These are phyloP conservation scores for Terfezia boudieri DNA, from an alignment of 495 filamentous ascomycete species.

Conservation along the genomic window DNA sequence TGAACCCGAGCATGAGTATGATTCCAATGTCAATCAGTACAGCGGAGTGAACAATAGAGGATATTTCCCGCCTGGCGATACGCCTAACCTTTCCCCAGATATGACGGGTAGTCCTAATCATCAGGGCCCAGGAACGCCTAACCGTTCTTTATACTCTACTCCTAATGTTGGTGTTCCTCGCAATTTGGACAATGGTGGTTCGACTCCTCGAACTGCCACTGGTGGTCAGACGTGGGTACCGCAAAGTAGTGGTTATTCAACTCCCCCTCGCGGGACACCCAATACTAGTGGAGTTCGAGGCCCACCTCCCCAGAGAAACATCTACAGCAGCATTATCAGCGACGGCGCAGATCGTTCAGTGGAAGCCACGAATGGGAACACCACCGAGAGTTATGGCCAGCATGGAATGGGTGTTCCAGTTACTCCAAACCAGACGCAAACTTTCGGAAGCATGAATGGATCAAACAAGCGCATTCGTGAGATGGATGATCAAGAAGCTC, in stretches of 20 bases:
- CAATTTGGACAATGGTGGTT: slow-evolving; percentile 34
- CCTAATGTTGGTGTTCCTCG: slow-evolving; percentile 13
- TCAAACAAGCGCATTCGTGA: slow-evolving; percentile 64
- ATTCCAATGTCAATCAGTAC: slow-evolving; percentile 50
- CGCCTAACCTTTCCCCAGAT: slow-evolving; percentile 55
- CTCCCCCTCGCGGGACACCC: slow-evolving; percentile 43
- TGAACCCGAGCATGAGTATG: slow-evolving; percentile 55
- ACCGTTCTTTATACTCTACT: slow-evolving; percentile 8
- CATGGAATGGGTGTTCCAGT: slow-evolving; percentile 28
- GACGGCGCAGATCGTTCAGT: slow-evolving; percentile 20
- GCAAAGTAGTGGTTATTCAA: slow-evolving; percentile 44
- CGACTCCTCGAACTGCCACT: slow-evolving; percentile 58
- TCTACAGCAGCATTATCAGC: slow-evolving; percentile 82
- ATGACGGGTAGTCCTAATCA: slow-evolving; percentile 71
- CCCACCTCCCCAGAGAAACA: slow-evolving; percentile 42
- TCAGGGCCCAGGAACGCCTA: slow-evolving; percentile 27
- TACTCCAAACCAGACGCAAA: slow-evolving; percentile 28
- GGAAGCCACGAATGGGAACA: not conserved
- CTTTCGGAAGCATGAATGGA: slow-evolving; percentile 15
- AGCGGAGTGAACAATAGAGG: slow-evolving; percentile 38
- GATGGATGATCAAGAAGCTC: slow-evolving; percentile 53
- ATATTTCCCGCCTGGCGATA: slow-evolving; percentile 47
- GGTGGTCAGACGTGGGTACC: slow-evolving; percentile 44
- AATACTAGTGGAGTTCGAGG: slow-evolving; percentile 6
- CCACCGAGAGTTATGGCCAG: not conserved